Evolutionary conservation across 1,284 basidiomycete genomes (phyloP).

Genomic region (Apiotrichum domesticum): DNA sequence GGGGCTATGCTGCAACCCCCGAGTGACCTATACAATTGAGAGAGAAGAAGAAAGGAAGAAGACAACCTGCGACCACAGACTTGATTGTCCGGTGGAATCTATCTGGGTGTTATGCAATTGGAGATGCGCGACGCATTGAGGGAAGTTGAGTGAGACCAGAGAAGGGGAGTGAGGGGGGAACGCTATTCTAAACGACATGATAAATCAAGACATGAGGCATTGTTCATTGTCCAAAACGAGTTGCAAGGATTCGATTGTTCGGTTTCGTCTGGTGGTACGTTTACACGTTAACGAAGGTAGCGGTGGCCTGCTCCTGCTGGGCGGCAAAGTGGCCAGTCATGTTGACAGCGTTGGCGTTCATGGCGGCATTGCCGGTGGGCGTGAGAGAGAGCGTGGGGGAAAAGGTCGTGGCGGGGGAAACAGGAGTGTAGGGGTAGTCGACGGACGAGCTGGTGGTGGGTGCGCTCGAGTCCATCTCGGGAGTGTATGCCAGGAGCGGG

Average conservation of each 20-base stretch:
- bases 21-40: background rate
- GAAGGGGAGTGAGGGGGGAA: no score
- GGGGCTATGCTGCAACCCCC: slow-evolving; percentile 1
- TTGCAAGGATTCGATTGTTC: background rate
- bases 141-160: no score
- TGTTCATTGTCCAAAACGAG: background rate
- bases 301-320: background rate
- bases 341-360: background rate
- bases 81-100: no score
- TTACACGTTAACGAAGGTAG: background rate
- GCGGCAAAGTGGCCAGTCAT: background rate
- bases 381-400: slow-evolving; percentile 9
- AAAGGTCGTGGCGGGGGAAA: slow-evolving; percentile 14
- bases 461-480: slow-evolving; percentile 3
- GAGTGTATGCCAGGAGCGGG: slow-evolving; percentile 10
- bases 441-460: slow-evolving; percentile 2
- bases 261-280: background rate
- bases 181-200: no score
- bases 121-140: no score
- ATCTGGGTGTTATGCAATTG: no score
- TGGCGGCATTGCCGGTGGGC: background rate
- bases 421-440: slow-evolving; percentile 18
- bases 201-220: no score
- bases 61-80: background rate
- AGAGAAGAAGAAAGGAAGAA: background rate